Evolutionary conservation across 192 early-diverging fungal genomes (phyloP).

Genomic region (Linnemannia elongata): DNA sequence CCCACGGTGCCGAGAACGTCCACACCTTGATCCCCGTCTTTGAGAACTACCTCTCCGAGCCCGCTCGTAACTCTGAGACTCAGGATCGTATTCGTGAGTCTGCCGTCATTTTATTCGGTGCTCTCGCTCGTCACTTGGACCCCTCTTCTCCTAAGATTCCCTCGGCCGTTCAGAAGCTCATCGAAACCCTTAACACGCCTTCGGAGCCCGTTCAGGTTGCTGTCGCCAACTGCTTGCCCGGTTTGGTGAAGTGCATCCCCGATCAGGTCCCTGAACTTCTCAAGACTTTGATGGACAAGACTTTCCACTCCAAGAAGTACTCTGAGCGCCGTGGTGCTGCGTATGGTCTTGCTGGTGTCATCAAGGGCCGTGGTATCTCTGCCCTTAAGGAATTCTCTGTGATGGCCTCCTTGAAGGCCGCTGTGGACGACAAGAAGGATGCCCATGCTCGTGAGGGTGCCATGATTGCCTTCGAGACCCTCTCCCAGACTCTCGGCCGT

Average conservation of each 20-base stretch:
- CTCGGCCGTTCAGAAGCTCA: slow-evolving; percentile 86
- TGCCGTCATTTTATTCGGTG: slow-evolving; percentile 93
- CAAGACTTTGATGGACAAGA: slow-evolving; percentile 72
- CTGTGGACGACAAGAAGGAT: slow-evolving; percentile 83
- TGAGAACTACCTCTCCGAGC: slow-evolving; percentile 80
- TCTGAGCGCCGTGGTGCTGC: slow-evolving; percentile 93
- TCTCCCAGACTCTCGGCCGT: slow-evolving; percentile 86
- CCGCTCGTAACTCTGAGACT: slow-evolving; percentile 77
- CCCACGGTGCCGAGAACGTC: slow-evolving; percentile 77
- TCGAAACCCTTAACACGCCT: slow-evolving; percentile 93
- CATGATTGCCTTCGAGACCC: slow-evolving; percentile 93
- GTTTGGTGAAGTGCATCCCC: slow-evolving; percentile 83
- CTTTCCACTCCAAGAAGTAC: slow-evolving; percentile 84
- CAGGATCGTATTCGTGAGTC: slow-evolving; percentile 93
- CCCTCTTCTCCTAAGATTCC: slow-evolving; percentile 79
- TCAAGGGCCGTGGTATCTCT: slow-evolving; percentile 91
- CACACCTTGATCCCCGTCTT: slow-evolving; percentile 81
- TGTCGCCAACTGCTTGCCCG: slow-evolving; percentile 94
- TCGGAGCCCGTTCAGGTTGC: slow-evolving; percentile 95
- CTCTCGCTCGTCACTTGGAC: slow-evolving; percentile 89
- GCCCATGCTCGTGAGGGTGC: slow-evolving; percentile 90
- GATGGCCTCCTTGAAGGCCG: slow-evolving; percentile 85
- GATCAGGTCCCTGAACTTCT: slow-evolving; percentile 71
- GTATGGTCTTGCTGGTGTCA: slow-evolving; percentile 94
- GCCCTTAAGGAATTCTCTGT: slow-evolving; percentile 88